phyloP scores from a whole-genome alignment of 1,284 basidiomycete genomes.

The Cutaneotrichosporon cavernicola region DNA sequence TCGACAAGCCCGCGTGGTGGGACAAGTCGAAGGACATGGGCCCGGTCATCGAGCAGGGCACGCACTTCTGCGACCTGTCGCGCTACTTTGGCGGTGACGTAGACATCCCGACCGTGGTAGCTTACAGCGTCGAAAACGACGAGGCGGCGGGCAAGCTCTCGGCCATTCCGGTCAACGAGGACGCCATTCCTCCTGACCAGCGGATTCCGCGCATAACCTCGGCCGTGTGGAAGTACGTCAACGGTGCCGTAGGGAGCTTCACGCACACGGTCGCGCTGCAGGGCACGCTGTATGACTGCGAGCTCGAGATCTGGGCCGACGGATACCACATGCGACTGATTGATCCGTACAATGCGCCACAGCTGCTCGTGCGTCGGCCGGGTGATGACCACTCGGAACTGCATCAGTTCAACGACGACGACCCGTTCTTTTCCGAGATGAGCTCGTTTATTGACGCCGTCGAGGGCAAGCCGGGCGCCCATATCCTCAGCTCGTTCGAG shows the following conservation, averaged over 20 bases:
- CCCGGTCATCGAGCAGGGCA: slow-evolving; percentile 94
- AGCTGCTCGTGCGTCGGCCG: slow-evolving; percentile 77
- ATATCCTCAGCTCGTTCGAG: slow-evolving; percentile 55
- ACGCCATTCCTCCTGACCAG: slow-evolving; percentile 50
- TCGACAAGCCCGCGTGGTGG: slow-evolving; percentile 96
- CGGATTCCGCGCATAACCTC: slow-evolving; percentile 53
- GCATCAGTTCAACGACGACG: slow-evolving; percentile 72
- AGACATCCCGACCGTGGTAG: slow-evolving; percentile 64
- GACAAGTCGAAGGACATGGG: slow-evolving; percentile 79
- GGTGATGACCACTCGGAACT: slow-evolving; percentile 80
- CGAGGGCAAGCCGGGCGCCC: slow-evolving; percentile 56
- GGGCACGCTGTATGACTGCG: slow-evolving; percentile 86
- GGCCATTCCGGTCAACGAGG: slow-evolving; percentile 62
- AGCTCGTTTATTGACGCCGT: slow-evolving; percentile 79
- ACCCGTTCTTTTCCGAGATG: slow-evolving; percentile 88
- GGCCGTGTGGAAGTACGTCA: slow-evolving; percentile 72
- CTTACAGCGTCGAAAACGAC: slow-evolving; percentile 86
- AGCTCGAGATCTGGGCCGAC: slow-evolving; percentile 87
- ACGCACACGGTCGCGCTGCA: slow-evolving; percentile 85
- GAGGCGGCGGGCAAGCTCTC: slow-evolving; percentile 83
- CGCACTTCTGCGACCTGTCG: slow-evolving; percentile 68
- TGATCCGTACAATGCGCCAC: slow-evolving; percentile 71
- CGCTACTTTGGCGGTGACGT: slow-evolving; percentile 99
- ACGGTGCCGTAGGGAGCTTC: slow-evolving; percentile 84
- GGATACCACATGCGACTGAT: slow-evolving; percentile 66